Base-by-base conservation (phyloP, 2,329 filamentous ascomycete genomes). In the Ascochyta lentis region DNA sequence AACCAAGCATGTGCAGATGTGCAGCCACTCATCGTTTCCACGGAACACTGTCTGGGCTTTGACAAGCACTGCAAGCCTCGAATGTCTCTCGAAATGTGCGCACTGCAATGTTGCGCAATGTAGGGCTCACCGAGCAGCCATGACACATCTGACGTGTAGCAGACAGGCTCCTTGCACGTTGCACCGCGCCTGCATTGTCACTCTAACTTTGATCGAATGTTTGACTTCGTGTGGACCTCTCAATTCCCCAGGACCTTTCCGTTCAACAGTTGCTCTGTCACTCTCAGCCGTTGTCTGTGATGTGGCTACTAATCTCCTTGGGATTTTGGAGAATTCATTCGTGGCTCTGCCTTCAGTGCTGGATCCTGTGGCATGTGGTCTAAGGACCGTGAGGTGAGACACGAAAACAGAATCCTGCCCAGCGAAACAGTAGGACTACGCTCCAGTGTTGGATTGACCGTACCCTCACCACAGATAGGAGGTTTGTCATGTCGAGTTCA, bases 111-210 rank as follows among this genome's bases (percentile, higher is more conserved):
- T 49, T 38, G 49, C 49, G 53, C 47, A 51, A 26, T 24, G 35
- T 43, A 48, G 37, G 50, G 38, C 29, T 39, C 50, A 38, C 16
- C 19, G 24, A 29, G 16, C 38, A 31, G 38, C 8, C 16, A 37
- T 53, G 46, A 58, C 49, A 58, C 26, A 27, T 54, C 39, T 58
- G 55, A 54, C 55, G 42, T 54, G 49, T 54, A 42, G 33, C 51
- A 47, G 42, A 39, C 22, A 41, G 49, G 44, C 37, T 29, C 46
- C 34, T 33, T 27, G 54, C 53, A 49, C 35, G 60, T 61, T 47
- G 53, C 61, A 62, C 57, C n/a, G 55, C 59, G 45, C 59, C 44
- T 50, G 47, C 57, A 49, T 58, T 33, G 47, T 49, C 27, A 40
- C 52, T 23, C 31, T 34, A 37, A 41, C 42, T 56, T 38, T 39